A percentile compares a stretch with the other conserved stretches of the same genome.
These are phyloP conservation scores for Bullera alba DNA, from an alignment of 768 basidiomycete species.

Conservation along the genomic window DNA sequence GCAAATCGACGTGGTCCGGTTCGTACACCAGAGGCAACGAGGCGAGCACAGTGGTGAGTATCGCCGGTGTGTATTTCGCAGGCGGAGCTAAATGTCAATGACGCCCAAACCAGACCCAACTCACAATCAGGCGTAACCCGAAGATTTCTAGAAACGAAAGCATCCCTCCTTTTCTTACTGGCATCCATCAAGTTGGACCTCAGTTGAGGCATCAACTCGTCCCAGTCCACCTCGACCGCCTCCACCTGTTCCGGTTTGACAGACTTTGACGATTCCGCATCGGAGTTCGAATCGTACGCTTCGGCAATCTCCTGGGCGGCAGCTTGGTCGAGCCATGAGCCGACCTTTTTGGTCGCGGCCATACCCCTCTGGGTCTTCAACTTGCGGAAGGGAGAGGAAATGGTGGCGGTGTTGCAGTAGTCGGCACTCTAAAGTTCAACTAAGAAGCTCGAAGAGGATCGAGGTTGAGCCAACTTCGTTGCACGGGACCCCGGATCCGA, in stretches of 20 bases:
- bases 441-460: no score
- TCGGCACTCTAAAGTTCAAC: no score
- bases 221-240: constrained; percentile 31
- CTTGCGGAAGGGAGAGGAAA: constrained; percentile 29
- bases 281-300: constrained; percentile 25
- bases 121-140: constrained; percentile 24
- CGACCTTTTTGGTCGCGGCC: constrained; percentile 34
- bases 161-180: constrained; percentile 28
- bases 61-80: constrained; percentile 14
- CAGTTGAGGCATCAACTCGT: constrained; percentile 14
- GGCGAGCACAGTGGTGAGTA: constrained; percentile 19
- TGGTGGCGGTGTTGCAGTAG: no score
- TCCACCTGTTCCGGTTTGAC: constrained; percentile 2
- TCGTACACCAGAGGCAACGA: constrained; percentile 19
- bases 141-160: constrained; percentile 25
- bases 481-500: no score
- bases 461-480: no score
- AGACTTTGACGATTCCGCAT: constrained; percentile 10
- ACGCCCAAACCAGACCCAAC: not conserved
- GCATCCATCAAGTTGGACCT: constrained; percentile 19
- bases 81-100: constrained; percentile 31
- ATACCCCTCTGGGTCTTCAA: constrained; percentile 28
- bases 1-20: constrained; percentile 24
- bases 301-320: constrained; percentile 6
- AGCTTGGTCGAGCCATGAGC: constrained; percentile 33